phyloP scores from a whole-genome alignment of 352 stramenopile species.

The Phytophthora syringae region DNA sequence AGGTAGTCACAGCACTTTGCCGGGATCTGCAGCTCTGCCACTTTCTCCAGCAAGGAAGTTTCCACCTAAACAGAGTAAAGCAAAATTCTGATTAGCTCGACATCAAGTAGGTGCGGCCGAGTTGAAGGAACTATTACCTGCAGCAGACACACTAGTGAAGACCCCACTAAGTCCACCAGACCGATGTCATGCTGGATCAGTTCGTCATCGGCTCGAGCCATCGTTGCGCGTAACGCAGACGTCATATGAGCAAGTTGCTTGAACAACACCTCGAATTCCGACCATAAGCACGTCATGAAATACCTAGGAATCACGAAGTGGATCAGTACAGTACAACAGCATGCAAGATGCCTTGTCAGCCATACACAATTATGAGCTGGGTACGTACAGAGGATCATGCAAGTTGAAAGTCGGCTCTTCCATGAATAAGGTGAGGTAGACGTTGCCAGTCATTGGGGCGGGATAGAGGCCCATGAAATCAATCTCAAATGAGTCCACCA shows the following conservation, averaged over 20 bases:
- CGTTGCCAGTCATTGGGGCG: slow-evolving; percentile 79
- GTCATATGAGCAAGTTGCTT: slow-evolving; percentile 73
- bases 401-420: slow-evolving; percentile 93
- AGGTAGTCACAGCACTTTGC: slow-evolving; percentile 72
- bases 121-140: slow-evolving; percentile 50
- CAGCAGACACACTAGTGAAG: slow-evolving; percentile 78
- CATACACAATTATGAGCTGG: background rate
- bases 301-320: slow-evolving; percentile 40
- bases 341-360: background rate
- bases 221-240: slow-evolving; percentile 63
- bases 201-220: slow-evolving; percentile 70
- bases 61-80: slow-evolving; percentile 56
- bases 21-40: slow-evolving; percentile 63
- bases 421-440: slow-evolving; percentile 94
- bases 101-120: background rate
- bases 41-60: slow-evolving; percentile 59
- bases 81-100: background rate
- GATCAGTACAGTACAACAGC: slow-evolving; percentile 7
- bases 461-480: slow-evolving; percentile 80
- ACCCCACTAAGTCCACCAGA: slow-evolving; percentile 75
- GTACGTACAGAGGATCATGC: slow-evolving; percentile 87
- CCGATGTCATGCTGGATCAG: slow-evolving; percentile 70
- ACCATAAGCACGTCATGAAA: slow-evolving; percentile 81
- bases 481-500: slow-evolving; percentile 67
- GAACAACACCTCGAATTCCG: slow-evolving; percentile 80